Evolutionary conservation across 179 eudicot species (phyloP).

Genomic region (Beta lomatogona): DNA sequence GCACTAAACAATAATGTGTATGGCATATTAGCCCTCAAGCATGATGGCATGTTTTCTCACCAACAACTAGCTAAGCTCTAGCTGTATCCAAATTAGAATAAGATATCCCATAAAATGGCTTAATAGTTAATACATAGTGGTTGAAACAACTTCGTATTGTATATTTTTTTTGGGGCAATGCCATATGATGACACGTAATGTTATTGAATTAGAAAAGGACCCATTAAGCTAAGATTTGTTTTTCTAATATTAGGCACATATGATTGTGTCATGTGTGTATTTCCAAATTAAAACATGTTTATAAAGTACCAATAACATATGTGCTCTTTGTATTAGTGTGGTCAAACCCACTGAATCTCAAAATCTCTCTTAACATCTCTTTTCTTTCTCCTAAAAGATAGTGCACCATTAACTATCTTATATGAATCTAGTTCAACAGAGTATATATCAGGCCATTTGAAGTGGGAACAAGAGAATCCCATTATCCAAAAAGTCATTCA

Average conservation of each 20-base stretch:
- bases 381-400: too few species aligned
- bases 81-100: slow-evolving; percentile 14
- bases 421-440: too few species aligned
- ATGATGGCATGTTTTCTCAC: slow-evolving; percentile 12
- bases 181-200: not conserved
- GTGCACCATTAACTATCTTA: too few species aligned
- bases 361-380: not conserved
- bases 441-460: too few species aligned
- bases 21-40: slow-evolving; percentile 3
- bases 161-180: not conserved
- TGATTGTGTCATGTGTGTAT: slow-evolving; percentile 3
- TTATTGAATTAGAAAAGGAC: not conserved
- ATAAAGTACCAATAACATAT: not conserved
- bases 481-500: too few species aligned
- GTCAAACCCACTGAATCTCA: not conserved
- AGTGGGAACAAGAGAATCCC: too few species aligned
- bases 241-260: not conserved
- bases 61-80: slow-evolving; percentile 8
- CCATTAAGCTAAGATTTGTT: not conserved
- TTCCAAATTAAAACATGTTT: not conserved
- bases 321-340: not conserved
- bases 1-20: slow-evolving; percentile 14
- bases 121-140: not conserved
- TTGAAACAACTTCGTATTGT: slow-evolving; percentile 6
- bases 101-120: not conserved